These are phyloP conservation scores for Leccinum subrobustum DNA, from an alignment of 1,284 basidiomycete species.

Conservation along the genomic window DNA sequence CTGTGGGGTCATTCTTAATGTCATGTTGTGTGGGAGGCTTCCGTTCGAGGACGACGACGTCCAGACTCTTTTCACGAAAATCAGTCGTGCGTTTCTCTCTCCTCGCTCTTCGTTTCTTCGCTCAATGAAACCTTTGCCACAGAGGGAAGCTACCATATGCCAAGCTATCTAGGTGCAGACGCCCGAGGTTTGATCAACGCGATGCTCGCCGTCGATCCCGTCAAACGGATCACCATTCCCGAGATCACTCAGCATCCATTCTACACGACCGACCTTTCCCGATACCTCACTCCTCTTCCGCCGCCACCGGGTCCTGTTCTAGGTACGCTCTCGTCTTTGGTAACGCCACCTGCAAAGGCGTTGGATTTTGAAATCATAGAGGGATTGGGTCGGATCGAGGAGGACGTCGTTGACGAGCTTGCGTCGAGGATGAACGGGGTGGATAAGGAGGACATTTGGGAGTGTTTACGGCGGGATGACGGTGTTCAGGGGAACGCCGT, in stretches of 20 bases:
- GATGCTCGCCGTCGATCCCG: constrained; percentile 91
- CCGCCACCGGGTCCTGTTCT: constrained; percentile 77
- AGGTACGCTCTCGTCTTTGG: constrained; percentile 67
- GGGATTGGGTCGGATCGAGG: constrained; percentile 86
- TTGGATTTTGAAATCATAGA: constrained; percentile 79
- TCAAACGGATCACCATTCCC: constrained; percentile 88
- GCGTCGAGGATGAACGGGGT: constrained; percentile 75
- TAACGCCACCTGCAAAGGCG: constrained; percentile 53
- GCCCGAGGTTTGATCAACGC: constrained; percentile 76
- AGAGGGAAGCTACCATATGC: constrained; percentile 87
- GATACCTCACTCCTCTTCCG: constrained; percentile 84
- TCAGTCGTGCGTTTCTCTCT: constrained; percentile 77
- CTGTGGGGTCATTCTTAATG: constrained; percentile 93
- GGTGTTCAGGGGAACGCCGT: constrained; percentile 88
- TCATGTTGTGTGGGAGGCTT: constrained; percentile 89
- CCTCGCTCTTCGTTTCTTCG: constrained; percentile 25
- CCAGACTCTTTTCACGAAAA: constrained; percentile 88
- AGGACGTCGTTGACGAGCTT: constrained; percentile 85
- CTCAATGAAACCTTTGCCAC: background rate
- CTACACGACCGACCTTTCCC: constrained; percentile 82
- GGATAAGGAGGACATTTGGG: constrained; percentile 82
- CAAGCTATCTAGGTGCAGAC: constrained; percentile 73
- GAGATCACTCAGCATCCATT: constrained; percentile 90
- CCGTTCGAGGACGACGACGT: constrained; percentile 97
- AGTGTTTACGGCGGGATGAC: constrained; percentile 78